Evolutionary conservation across 2,329 filamentous ascomycete genomes (phyloP).

Genomic region (Clarireedia homoeocarpa): DNA sequence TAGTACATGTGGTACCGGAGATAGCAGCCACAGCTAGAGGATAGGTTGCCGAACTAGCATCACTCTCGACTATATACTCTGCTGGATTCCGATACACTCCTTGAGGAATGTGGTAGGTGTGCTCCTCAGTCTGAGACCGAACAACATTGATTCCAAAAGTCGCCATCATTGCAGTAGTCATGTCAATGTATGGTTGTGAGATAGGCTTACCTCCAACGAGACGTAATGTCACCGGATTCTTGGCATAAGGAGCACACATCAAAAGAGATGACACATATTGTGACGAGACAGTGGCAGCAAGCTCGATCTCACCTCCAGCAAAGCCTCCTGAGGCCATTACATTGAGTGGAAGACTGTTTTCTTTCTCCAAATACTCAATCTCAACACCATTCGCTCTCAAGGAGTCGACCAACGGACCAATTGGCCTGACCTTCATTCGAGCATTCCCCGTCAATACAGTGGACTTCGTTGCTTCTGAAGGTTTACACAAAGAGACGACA

Average conservation of each 20-base stretch:
- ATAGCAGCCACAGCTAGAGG: conserved; percentile 91
- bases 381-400: conserved; percentile 78
- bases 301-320: conserved; percentile 77
- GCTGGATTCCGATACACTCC: conserved; percentile 74
- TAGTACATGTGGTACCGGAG: conserved; percentile 88
- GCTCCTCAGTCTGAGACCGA: conserved; percentile 67
- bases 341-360: conserved; percentile 75
- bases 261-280: conserved; percentile 96
- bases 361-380: conserved; percentile 77
- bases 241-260: conserved; percentile 95
- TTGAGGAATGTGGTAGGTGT: conserved; percentile 91
- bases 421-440: conserved; percentile 92
- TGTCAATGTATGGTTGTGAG: conserved; percentile 94
- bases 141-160: conserved; percentile 79
- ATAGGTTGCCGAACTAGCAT: conserved; percentile 96
- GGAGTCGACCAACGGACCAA: conserved; percentile 87
- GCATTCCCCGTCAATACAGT: conserved; percentile 88
- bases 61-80: conserved; percentile 89
- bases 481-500: conserved; percentile 74
- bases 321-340: conserved; percentile 79
- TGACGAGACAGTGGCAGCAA: conserved; percentile 94
- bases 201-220: conserved; percentile 96
- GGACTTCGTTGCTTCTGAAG: conserved; percentile 49
- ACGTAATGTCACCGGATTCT: conserved; percentile 81
- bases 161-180: conserved; percentile 97